Base-by-base conservation (phyloP, 345 rosid species). In the Camelina neglecta region DNA sequence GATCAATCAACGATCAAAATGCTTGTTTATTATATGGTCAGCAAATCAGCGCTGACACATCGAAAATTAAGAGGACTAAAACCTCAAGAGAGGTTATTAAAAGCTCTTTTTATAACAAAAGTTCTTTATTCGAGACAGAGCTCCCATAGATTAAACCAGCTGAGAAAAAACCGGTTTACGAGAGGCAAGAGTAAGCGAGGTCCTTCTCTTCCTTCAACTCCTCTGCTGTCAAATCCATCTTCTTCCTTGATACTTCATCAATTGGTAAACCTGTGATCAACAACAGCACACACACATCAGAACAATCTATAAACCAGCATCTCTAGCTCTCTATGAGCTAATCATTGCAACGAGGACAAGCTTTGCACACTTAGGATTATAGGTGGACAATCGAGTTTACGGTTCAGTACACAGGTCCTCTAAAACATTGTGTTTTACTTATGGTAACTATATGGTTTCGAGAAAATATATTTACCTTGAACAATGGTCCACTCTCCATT, bases 141-240 rank as follows among this genome's bases (percentile, higher is more conserved):
- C 69, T 53, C 63, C 8, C 56, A 39, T 1, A 8, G 56, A 75
- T 41, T 15, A 44, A 74, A 65, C 21, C 60, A 49, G 65, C 12
- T 47, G 41, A 47, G 38, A 29, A 58, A 13, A 12, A 29, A 35
- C 71, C 29, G 26, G 49, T 78, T n/a, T 78, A 92, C 11, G 94
- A 83, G 71, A 94, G 95, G 79, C 98, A 94, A 0, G 98, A 94
- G 89, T 94, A 94, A 47, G 98, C 97, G 35, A 94, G 88, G 38
- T 87, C 87, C 85, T 94, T 94, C 85, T 94, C 98, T 90, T 92
- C 98, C 1, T 79, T 75, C 8, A 94, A 88, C 83, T 94, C 98
- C 18, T 81, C 89, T 49, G 95, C 96, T 3, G 98, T 94, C 77
- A 75, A 73, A 75, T 94, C 96, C 97, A 94, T 75, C 85, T 94